Conservation (phyloP, 2,329 filamentous ascomycete species). For the Ophiostoma triangulosporum region DNA sequence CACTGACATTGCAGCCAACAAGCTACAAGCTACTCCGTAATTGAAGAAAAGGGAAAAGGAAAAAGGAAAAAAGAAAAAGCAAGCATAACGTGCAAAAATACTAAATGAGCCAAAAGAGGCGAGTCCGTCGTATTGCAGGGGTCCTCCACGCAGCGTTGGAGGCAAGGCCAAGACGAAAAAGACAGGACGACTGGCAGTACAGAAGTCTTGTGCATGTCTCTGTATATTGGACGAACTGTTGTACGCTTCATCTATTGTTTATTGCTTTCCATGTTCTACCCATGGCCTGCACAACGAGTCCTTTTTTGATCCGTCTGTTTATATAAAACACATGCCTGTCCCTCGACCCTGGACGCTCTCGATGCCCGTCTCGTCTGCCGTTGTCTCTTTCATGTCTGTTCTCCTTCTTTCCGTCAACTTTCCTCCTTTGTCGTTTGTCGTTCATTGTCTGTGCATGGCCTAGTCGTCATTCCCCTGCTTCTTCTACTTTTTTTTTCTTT, state of each 20-base stretch:
- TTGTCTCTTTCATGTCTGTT: not conserved
- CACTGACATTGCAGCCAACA: not conserved
- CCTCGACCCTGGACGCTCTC: not conserved
- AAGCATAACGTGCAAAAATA: not conserved
- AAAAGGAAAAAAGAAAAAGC: not conserved
- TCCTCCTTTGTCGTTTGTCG: not conserved
- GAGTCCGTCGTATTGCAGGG: not conserved
- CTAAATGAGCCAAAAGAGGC: slow-evolving; percentile 1
- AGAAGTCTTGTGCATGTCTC: not conserved
- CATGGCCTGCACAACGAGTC: not conserved
- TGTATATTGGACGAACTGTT: not conserved
- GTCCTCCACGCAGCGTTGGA: not conserved
- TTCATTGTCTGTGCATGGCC: not conserved
- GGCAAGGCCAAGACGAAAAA: not conserved
- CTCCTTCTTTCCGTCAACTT: not conserved
- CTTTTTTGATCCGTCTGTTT: not conserved
- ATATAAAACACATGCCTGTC: not conserved
- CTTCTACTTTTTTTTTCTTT: not conserved
- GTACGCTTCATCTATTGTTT: not conserved
- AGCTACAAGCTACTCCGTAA: not conserved
- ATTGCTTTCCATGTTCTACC: not conserved
- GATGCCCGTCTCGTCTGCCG: too few relatives aligned
- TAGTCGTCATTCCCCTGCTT: not conserved
- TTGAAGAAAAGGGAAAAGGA: not conserved
- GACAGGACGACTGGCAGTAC: not conserved